Conservation (phyloP, 2,329 filamentous ascomycete genomes). For the Penicillium fuscoglaucum region DNA sequence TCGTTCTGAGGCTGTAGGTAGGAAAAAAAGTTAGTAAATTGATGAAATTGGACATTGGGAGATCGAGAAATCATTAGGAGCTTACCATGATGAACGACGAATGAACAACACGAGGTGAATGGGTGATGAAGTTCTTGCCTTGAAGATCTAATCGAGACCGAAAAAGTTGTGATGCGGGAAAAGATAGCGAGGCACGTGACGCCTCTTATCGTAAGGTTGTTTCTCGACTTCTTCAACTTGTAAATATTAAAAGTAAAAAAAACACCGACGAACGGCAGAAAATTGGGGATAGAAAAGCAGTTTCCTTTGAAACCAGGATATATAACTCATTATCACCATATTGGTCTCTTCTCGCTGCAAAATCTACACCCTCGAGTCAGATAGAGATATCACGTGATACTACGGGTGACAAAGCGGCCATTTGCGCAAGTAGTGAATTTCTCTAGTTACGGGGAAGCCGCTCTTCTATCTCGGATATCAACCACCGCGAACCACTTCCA, state of each 20-base stretch:
- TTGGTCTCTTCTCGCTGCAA: background rate
- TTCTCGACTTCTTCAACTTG: background rate
- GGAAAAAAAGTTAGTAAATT: slow-evolving; percentile 12
- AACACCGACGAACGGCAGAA: no score
- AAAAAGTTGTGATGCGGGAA: slow-evolving; percentile 31
- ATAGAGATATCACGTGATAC: slow-evolving; percentile 27
- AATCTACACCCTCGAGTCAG: background rate
- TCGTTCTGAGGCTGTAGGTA: slow-evolving; percentile 45
- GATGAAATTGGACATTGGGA: background rate
- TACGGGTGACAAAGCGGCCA: slow-evolving; percentile 32
- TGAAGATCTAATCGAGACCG: slow-evolving; percentile 29
- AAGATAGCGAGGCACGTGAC: slow-evolving; percentile 29
- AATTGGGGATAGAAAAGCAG: slow-evolving; percentile 13
- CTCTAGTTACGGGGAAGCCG: slow-evolving; percentile 24
- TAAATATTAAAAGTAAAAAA: background rate
- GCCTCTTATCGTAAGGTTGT: slow-evolving; percentile 18
- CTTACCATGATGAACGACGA: slow-evolving; percentile 36
- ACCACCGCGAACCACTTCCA: slow-evolving; percentile 14
- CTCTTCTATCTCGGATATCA: slow-evolving; percentile 14
- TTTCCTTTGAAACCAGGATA: slow-evolving; percentile 9
- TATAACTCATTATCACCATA: background rate
- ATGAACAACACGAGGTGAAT: slow-evolving; percentile 20
- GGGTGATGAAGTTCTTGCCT: slow-evolving; percentile 20
- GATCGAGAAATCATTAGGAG: background rate
- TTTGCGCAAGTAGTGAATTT: slow-evolving; percentile 38